phyloP scores from a whole-genome alignment of 768 basidiomycete genomes.

The Sutorius australiensis region DNA sequence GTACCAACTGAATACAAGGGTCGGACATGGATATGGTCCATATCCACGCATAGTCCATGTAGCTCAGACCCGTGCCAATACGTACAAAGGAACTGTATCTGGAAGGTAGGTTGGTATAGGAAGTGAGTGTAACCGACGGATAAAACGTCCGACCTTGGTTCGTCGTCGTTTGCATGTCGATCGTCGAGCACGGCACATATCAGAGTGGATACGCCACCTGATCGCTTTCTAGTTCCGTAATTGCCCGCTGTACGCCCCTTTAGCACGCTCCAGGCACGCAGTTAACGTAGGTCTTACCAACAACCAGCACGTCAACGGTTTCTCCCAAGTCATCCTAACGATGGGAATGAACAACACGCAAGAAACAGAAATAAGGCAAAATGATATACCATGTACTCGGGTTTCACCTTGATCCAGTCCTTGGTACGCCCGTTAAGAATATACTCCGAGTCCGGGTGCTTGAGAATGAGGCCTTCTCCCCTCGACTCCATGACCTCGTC shows the following conservation, averaged over 20 bases:
- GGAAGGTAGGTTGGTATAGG: not conserved
- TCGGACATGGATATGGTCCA: too few relatives aligned
- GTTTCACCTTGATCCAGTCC: constrained; percentile 95
- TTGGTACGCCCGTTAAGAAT: constrained; percentile 81
- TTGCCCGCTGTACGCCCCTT: constrained; percentile 59
- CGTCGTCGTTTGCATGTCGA: constrained; percentile 48
- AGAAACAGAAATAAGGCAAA: not conserved
- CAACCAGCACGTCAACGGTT: constrained; percentile 86
- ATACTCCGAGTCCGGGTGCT: constrained; percentile 79
- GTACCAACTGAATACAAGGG: too few relatives aligned
- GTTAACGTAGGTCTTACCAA: constrained; percentile 49
- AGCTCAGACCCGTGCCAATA: constrained; percentile 86
- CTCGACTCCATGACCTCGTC: constrained; percentile 78
- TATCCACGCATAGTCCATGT: constrained; percentile 84
- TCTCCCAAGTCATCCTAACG: constrained; percentile 85
- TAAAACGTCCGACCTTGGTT: constrained; percentile 49
- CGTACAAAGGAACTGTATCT: constrained; percentile 88
- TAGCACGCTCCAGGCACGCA: not conserved
- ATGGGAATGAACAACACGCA: not conserved
- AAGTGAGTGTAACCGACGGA: not conserved
- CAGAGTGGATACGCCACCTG: constrained; percentile 85
- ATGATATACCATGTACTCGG: constrained; percentile 73
- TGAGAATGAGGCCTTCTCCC: constrained; percentile 93
- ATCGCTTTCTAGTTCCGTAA: constrained; percentile 82
- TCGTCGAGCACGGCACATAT: constrained; percentile 89